Conservation (phyloP, 352 stramenopile species). For the Globisporangium viniferum region DNA sequence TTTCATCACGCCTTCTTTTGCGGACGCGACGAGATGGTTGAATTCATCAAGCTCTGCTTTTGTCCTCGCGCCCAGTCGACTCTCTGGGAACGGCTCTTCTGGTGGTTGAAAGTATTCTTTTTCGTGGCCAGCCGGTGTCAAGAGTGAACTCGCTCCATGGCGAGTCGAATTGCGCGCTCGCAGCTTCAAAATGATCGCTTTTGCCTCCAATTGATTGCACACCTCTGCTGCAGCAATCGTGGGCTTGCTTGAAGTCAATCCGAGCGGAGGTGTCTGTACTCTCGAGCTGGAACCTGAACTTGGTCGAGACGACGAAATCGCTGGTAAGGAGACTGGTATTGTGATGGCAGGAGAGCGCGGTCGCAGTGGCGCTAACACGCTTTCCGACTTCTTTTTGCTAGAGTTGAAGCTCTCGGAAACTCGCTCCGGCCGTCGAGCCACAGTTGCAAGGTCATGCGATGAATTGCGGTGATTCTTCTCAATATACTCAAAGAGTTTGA, state of each 20-base stretch:
- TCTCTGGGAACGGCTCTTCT: conserved; percentile 31
- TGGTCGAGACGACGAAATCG: conserved; percentile 11
- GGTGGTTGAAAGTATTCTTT: background rate
- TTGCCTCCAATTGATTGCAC: conserved; percentile 28
- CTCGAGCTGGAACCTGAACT: conserved; percentile 6
- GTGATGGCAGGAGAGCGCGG: background rate
- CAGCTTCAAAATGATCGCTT: conserved; percentile 37
- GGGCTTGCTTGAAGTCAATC: background rate
- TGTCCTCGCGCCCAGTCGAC: conserved; percentile 21
- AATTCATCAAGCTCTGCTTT: conserved; percentile 57
- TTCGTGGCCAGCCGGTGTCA: background rate
- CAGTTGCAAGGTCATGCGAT: background rate
- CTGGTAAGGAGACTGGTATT: background rate
- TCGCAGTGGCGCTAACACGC: conserved; percentile 17
- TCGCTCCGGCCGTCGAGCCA: background rate
- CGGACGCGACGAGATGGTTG: conserved; percentile 44
- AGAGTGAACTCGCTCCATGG: background rate
- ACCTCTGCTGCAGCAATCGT: conserved; percentile 7
- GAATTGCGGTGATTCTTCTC: conserved; percentile 17
- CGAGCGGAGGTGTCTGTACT: conserved; percentile 5
- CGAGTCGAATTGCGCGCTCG: conserved; percentile 20
- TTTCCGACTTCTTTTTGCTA: conserved; percentile 21
- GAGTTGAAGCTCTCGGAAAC: conserved; percentile 38
- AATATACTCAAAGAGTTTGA: conserved; percentile 60
- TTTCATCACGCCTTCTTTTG: conserved; percentile 31